Conservation (phyloP, 73 alveolate species). For the Paramecium sonneborni region DNA sequence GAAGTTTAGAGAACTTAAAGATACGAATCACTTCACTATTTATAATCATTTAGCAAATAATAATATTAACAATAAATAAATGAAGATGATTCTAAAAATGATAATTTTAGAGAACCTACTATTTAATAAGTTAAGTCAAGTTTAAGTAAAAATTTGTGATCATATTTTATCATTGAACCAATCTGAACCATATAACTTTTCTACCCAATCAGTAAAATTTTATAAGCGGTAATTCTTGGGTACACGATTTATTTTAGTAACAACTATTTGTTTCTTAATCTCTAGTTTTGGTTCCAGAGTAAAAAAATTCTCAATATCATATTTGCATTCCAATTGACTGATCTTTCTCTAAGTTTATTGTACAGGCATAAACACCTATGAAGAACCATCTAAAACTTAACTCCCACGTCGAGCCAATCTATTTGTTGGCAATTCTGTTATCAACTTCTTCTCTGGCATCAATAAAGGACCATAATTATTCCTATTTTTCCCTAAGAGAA, state of each 20-base stretch:
- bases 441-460: not conserved
- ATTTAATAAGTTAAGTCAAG: not conserved
- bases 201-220: slow-evolving; percentile 22
- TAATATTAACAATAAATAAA: not conserved
- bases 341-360: not conserved
- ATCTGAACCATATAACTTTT: not conserved
- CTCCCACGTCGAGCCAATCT: slow-evolving; percentile 8
- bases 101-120: not conserved
- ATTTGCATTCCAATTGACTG: not conserved
- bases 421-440: not conserved
- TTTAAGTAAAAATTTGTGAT: slow-evolving; percentile 37
- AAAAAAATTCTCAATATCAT: not conserved
- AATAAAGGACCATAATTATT: not conserved
- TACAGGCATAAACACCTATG: not conserved
- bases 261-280: not conserved
- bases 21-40: not conserved
- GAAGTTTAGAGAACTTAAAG: not conserved
- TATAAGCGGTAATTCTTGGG: not conserved
- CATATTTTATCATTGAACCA: not conserved
- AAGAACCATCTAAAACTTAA: not conserved
- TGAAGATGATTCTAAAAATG: not conserved
- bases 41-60: not conserved
- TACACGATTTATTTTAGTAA: not conserved
- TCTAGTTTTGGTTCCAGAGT: slow-evolving; percentile 1
- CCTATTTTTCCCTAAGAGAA: not conserved